Percentiles rank a stretch among this genome's conserved stretches.
phyloP scores from a whole-genome alignment of 805 yeast species.

The Yarrowia phangngaensis region DNA sequence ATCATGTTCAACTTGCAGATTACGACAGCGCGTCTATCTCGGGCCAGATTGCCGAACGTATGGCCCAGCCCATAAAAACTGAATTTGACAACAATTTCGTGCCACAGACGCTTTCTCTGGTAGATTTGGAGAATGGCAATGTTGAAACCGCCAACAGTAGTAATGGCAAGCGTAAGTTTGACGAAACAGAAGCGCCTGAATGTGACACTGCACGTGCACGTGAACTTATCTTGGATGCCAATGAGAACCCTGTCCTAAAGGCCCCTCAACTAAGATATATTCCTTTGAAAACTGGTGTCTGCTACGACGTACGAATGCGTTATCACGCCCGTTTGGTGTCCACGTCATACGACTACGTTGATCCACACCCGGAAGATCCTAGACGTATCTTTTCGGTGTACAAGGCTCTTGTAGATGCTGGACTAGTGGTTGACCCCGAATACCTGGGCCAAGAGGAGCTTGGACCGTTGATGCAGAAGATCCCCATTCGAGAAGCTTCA shows the following conservation, averaged over 20 bases:
- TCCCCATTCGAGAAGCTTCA: constrained; percentile 87
- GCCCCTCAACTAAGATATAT: constrained; percentile 64
- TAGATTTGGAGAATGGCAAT: constrained; percentile 11
- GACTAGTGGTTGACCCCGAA: constrained; percentile 75
- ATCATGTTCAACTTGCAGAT: constrained; percentile 18
- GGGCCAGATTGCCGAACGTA: constrained; percentile 16
- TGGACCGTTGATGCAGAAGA: constrained; percentile 81
- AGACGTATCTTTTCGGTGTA: constrained; percentile 90
- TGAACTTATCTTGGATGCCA: constrained; percentile 7
- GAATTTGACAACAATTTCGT: constrained; percentile 21
- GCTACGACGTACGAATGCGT: constrained; percentile 95
- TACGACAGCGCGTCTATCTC: constrained; percentile 24
- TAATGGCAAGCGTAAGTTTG: constrained; percentile 32
- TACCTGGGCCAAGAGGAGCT: constrained; percentile 68
- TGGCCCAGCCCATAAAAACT: constrained; percentile 22
- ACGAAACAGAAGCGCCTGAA: constrained; percentile 5
- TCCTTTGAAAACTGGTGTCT: constrained; percentile 84
- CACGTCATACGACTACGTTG: constrained; percentile 87
- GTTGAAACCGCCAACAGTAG: not conserved
- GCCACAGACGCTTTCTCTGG: constrained; percentile 22
- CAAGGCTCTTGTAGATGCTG: constrained; percentile 90
- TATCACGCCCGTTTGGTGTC: constrained; percentile 94
- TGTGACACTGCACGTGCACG: constrained; percentile 21
- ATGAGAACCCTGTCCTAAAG: constrained; percentile 14
- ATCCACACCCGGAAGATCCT: constrained; percentile 99